These are phyloP conservation scores for Clavispora santaluciae DNA, from an alignment of 805 yeast genomes.

Conservation along the genomic window DNA sequence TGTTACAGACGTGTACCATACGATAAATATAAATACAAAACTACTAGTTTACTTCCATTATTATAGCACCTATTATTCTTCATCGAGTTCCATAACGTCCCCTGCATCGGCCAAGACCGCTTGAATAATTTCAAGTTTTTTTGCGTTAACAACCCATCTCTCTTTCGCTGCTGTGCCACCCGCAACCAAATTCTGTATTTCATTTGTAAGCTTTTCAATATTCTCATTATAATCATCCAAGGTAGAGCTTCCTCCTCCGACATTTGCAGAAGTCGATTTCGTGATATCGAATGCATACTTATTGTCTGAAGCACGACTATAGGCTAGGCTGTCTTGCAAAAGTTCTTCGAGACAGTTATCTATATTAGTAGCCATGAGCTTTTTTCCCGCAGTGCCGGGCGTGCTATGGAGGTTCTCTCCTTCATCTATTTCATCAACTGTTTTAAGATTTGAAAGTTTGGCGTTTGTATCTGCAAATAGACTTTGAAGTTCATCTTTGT, in stretches of 20 bases:
- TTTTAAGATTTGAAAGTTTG: slow-evolving; percentile 11
- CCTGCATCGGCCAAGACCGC: slow-evolving; percentile 11
- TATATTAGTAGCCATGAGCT: slow-evolving; percentile 7
- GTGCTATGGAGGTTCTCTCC: not conserved
- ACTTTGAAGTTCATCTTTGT: slow-evolving; percentile 16
- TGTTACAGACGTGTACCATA: slow-evolving; percentile 1
- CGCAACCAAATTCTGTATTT: slow-evolving; percentile 26
- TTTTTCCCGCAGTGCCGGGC: not conserved
- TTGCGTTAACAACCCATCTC: slow-evolving; percentile 33
- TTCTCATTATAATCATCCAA: slow-evolving; percentile 29
- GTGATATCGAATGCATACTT: slow-evolving; percentile 22
- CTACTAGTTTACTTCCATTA: not conserved
- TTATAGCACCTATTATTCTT: not conserved
- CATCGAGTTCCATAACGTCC: slow-evolving; percentile 7
- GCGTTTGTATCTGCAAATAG: slow-evolving; percentile 18
- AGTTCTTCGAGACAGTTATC: slow-evolving; percentile 19
- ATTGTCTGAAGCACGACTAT: slow-evolving; percentile 16
- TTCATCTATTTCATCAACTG: slow-evolving; percentile 13
- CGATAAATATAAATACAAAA: not conserved
- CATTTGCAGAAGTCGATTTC: slow-evolving; percentile 17
- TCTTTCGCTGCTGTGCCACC: slow-evolving; percentile 30
- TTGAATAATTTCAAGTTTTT: slow-evolving; percentile 25
- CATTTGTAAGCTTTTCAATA: slow-evolving; percentile 19
- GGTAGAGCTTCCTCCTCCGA: slow-evolving; percentile 13
- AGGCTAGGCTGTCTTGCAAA: slow-evolving; percentile 18